Evolutionary conservation across 345 rosid genomes (phyloP).

Genomic region (Viola odorata): DNA sequence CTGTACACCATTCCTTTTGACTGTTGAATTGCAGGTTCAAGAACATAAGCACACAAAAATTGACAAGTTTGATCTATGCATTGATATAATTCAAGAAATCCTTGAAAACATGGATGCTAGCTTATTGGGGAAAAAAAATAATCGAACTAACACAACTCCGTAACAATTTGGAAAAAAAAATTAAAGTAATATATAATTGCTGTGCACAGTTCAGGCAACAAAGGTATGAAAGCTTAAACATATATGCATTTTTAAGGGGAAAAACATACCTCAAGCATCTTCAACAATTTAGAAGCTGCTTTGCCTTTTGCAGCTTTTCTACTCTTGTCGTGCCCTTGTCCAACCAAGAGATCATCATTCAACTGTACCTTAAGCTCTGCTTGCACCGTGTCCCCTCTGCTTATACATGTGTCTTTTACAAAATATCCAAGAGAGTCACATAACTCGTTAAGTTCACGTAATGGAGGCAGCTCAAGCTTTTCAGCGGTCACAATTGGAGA

Average conservation of each 20-base stretch:
- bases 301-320: constrained; percentile 71
- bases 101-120: background rate
- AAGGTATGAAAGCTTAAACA: no score
- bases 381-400: constrained; percentile 47
- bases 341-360: constrained; percentile 52
- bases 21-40: constrained; percentile 33
- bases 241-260: constrained; percentile 4
- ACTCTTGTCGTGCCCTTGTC: constrained; percentile 51
- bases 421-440: constrained; percentile 78
- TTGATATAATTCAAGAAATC: background rate
- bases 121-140: background rate
- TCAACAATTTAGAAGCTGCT: constrained; percentile 74
- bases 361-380: constrained; percentile 64
- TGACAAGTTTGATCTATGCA: background rate
- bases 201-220: no score
- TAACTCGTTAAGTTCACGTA: constrained; percentile 58
- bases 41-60: constrained; percentile 6
- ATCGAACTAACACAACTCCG: no score
- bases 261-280: constrained; percentile 64
- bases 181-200: no score
- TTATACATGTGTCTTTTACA: constrained; percentile 34
- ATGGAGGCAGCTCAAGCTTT: constrained; percentile 74
- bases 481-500: constrained; percentile 82
- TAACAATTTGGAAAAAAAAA: no score
- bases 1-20: constrained; percentile 41